These are phyloP conservation scores for Madurella mycetomatis DNA, from an alignment of 2,329 filamentous ascomycete species.

Conservation along the genomic window DNA sequence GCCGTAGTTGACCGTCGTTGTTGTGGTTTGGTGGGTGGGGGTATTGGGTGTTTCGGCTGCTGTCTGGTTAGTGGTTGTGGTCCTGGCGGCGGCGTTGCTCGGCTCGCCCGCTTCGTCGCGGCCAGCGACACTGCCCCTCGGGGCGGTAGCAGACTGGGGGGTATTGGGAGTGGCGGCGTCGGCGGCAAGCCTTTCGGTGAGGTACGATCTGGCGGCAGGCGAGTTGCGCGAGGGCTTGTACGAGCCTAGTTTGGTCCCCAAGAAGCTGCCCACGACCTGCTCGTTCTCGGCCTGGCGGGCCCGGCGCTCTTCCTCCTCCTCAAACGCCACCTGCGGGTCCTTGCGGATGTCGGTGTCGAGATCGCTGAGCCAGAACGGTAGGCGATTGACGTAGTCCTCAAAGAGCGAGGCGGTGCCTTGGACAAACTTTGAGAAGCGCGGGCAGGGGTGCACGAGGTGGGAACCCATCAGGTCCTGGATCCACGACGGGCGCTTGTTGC, in stretches of 20 bases:
- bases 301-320: slow-evolving; percentile 81
- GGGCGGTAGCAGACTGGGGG: slow-evolving; percentile 12
- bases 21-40: slow-evolving; percentile 10
- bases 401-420: slow-evolving; percentile 90
- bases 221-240: slow-evolving; percentile 62
- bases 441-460: slow-evolving; percentile 83
- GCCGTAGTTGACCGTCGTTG: slow-evolving; percentile 39
- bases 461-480: slow-evolving; percentile 87
- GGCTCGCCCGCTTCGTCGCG: slow-evolving; percentile 15
- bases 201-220: slow-evolving; percentile 62
- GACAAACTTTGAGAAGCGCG: slow-evolving; percentile 94
- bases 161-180: slow-evolving; percentile 36
- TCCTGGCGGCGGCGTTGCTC: slow-evolving; percentile 1
- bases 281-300: slow-evolving; percentile 81
- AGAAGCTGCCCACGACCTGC: slow-evolving; percentile 81
- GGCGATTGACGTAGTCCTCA: slow-evolving; percentile 90
- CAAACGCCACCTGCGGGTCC: slow-evolving; percentile 85
- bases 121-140: slow-evolving; percentile 25
- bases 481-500: slow-evolving; percentile 73
- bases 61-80: not conserved
- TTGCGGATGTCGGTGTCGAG: slow-evolving; percentile 90
- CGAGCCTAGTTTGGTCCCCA: slow-evolving; percentile 55
- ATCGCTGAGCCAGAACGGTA: slow-evolving; percentile 93
- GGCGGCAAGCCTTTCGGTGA: slow-evolving; percentile 51
- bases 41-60: slow-evolving; percentile 1